Base-by-base conservation (phyloP, 2,329 filamentous ascomycete genomes). In the Ilyonectria destructans region DNA sequence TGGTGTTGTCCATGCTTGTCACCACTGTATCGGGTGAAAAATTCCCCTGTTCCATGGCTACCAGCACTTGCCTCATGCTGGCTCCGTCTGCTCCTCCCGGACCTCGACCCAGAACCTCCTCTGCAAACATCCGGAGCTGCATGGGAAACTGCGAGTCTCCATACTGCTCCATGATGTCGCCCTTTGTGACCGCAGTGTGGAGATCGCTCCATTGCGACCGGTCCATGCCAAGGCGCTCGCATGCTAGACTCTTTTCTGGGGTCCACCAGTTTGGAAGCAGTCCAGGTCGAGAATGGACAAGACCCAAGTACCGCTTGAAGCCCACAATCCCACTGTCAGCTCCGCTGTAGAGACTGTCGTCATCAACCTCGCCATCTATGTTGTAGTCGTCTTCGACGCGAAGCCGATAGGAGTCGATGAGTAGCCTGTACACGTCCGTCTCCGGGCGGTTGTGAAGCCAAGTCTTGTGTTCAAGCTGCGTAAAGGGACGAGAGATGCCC, bases 341-440 rank as follows among this genome's bases (percentile, higher is more conserved):
- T 0, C 74, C 77, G 9, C 43, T 73, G 64, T 81, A 80, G 43
- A 83, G 40, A 63, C 76, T 77, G 64, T 79, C 80, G 0, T 23
- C 15, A 2, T 77, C 77, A 1, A 58, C 37, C 0, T 76, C 57
- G 45, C 78, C 77, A 1, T 77, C 73, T 2, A 80, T 62, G 0
- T 65, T 74, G 69, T 77, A 75, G 9, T 74, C 65, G 64, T 86
- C 84, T 3, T 82, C 78, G n/a, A 81, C 64, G n/a, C 81, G 82
- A n/a, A 88, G 70, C 33, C 84, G 84, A 71, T 86, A 87, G 2
- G 80, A 68, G 67, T 88, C 85, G 60, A 87, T 80, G 12, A 88
- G 80, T 1, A 86, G 70, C 26, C 77, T 71, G 74, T 82, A 88
- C 4, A 84, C 80, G 48, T 87, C 85, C 19, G 73, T 73, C 68